Evolutionary conservation across 202 grass and related monocot species (phyloP), one percentile per base, ranked within the genome.

Genomic region (Eragrostis tef): DNA sequence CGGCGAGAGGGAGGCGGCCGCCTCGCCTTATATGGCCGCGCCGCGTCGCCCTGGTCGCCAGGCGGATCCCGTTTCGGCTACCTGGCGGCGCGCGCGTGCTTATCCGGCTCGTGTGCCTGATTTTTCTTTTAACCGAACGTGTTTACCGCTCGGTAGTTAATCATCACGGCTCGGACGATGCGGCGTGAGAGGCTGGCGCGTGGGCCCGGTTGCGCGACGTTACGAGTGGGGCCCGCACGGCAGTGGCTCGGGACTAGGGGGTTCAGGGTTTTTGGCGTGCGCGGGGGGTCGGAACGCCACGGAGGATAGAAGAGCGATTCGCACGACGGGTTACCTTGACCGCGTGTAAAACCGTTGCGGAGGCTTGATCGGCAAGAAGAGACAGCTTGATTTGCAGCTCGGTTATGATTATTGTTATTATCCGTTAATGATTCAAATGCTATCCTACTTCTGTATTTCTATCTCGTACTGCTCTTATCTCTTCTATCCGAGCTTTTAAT

Each of bases 1-100:
- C 21, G 48, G 77, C 5, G 9, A 20, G 50, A 6, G 15, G 22
- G 42, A n/a, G 8, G 42, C 64, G 31, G 49, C 41, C 29, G 19
- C 59, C 44, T 54, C 48, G 31, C 29, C 5, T 67, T 80, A 58
- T 80, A 80, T 80, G 70, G 64, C 47, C 25, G 59, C 0, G 29
- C 29, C 25, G 0, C 9, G 22, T 29, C 31, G 70, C 53, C 48
- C 70, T 54, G 11, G 50, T 74, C 57, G 22, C 57, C 42, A 27
- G 51, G 34, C 10, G 20, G 61, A 64, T 64, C 43, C 27, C 27
- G 61, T 64, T 36, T 7, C 70, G 14, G 70, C 47, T 12, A 16
- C 12, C 22, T 10, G 22, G 69, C 26, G 22, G 22, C 67, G 67
- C 67, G 67, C 67, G 22, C 68, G 49, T 34, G n/a, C 75, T 79